A percentile compares a stretch with the other conserved stretches of the same genome.
phyloP scores from a whole-genome alignment of 2,329 filamentous ascomycete species.

The Cladophialophora immunda region DNA sequence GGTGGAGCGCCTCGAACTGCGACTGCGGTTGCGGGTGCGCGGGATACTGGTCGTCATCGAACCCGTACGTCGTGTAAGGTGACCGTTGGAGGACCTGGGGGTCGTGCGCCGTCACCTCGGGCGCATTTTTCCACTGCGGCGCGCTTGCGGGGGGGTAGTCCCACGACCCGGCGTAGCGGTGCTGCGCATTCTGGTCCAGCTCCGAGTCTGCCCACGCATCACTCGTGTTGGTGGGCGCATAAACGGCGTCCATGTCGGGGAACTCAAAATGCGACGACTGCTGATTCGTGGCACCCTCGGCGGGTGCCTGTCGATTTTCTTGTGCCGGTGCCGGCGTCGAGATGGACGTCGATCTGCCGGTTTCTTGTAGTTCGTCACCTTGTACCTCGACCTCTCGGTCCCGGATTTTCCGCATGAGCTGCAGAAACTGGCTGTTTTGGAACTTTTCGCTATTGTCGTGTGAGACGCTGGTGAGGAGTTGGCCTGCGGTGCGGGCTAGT shows the following conservation, averaged over 20 bases:
- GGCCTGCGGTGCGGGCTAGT: conserved; percentile 74
- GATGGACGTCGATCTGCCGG: conserved; percentile 25
- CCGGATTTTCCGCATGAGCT: conserved; percentile 78
- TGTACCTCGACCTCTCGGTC: conserved; percentile 76
- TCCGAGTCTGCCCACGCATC: conserved; percentile 1
- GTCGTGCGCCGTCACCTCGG: neutral
- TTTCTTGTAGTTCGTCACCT: conserved; percentile 71
- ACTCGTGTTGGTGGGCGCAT: conserved; percentile 27
- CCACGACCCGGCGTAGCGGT: neutral
- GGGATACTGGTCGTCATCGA: conserved; percentile 28
- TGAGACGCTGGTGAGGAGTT: conserved; percentile 73
- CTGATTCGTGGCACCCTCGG: conserved; percentile 1
- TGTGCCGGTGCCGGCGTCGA: neutral
- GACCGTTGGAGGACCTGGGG: conserved; percentile 8
- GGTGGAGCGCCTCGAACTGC: conserved; percentile 54
- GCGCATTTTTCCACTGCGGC: neutral
- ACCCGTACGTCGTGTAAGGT: conserved; percentile 33
- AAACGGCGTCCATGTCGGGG: conserved; percentile 41
- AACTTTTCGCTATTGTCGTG: conserved; percentile 78
- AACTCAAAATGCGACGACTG: conserved; percentile 35
- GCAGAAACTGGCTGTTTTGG: conserved; percentile 77
- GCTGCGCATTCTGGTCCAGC: neutral
- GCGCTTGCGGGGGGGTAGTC: conserved; percentile 7
- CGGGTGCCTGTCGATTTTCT: neutral
- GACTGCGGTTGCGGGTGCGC: conserved; percentile 20